Evolutionary conservation across 495 filamentous ascomycete genomes (phyloP), one percentile per base, ranked within the genome.

Genomic region (Cryomyces antarcticus): DNA sequence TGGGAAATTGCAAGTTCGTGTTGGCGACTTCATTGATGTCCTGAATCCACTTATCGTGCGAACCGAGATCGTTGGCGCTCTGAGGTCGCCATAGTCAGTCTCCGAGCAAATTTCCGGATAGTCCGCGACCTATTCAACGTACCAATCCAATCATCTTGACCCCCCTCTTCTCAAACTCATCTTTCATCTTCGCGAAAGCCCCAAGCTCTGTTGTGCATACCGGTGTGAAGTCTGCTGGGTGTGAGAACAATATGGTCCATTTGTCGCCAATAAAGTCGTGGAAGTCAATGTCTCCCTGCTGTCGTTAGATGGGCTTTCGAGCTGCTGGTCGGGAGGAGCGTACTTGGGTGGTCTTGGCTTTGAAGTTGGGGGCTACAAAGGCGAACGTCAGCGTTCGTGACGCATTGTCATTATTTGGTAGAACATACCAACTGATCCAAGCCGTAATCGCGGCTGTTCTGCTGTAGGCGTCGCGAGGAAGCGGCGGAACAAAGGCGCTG

Each of bases 141-240:
- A 71, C 64, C 39, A 80, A 60, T 0, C 75, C 76, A 51, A 80
- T 77, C 62, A 79, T 69, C 60, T 79, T 77, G 9, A 78, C 75
- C 27, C 65, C 67, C 5, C 75, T 63, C 52, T 69, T 67, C 10
- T 71, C 64, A 49, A 80, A 80, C 48, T 78, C 71, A 37, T 58
- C 55, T 55, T 71, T 67, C 41, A 79, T 50, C 49, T 73, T 76
- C 7, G 77, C 69, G 46, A 80, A 78, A 1, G 75, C 75, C 7
- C 75, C 76, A 17, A 80, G 64, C 52, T 80, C 76, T 10, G 77
- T 80, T 3, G 75, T 80, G 59, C 75, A 80, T 35, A 78, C 76
- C 12, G 75, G 75, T 1, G 77, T 80, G 60, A 76, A 80, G 54
- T 80, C 76, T 29, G 72, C 74, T 0, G 75, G 76, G 59, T 80